phyloP scores from a whole-genome alignment of 2,329 filamentous ascomycete species.

The Tolypocladium sp. region DNA sequence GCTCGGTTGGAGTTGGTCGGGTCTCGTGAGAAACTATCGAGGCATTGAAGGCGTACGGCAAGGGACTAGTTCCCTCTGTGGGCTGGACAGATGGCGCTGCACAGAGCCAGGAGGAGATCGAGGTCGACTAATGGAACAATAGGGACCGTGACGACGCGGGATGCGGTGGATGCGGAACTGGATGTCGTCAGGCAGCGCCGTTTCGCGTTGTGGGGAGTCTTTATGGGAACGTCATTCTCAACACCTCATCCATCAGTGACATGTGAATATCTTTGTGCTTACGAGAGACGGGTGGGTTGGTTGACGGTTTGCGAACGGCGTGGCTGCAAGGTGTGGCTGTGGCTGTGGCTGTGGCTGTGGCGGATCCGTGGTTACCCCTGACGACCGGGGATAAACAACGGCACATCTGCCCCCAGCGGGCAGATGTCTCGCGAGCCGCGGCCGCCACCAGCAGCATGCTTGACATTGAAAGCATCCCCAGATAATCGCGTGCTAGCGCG shows the following conservation, averaged over 20 bases:
- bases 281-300: not conserved
- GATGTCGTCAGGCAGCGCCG: not conserved
- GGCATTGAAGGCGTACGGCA: not conserved
- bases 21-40: not conserved
- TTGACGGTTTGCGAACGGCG: not conserved
- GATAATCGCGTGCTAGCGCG: not conserved
- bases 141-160: not conserved
- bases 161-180: not conserved
- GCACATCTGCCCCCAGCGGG: not conserved
- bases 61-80: not conserved
- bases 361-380: slow-evolving; percentile 1
- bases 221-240: not conserved
- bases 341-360: not conserved
- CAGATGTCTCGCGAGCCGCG: not conserved
- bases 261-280: not conserved
- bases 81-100: not conserved
- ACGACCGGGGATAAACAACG: slow-evolving; percentile 7
- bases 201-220: not conserved
- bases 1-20: not conserved
- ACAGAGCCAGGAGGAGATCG: not conserved
- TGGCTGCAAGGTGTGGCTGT: not conserved
- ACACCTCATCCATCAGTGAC: not conserved
- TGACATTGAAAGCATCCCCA: not conserved
- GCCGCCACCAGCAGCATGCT: not conserved
- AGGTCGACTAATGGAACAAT: not conserved